A percentile compares a stretch with the other conserved stretches of the same genome.
Conservation (phyloP, 805 yeast species). For the Teunomyces kruisii region DNA sequence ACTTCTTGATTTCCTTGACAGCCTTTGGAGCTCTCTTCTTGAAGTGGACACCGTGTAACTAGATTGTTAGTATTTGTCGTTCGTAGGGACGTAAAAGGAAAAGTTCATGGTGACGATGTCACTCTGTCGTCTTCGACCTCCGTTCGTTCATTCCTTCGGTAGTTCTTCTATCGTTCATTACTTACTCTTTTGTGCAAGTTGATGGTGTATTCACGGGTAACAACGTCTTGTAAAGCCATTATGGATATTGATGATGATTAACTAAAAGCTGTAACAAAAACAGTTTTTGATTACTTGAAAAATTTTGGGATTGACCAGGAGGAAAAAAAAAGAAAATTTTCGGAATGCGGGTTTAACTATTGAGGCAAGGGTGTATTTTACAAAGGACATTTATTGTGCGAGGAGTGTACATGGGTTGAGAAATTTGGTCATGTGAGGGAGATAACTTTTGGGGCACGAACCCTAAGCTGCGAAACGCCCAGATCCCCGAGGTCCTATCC, state of each 20-base stretch:
- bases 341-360: constrained; percentile 2
- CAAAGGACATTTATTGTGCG: background rate
- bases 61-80: constrained; percentile 43
- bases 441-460: background rate
- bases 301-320: constrained; percentile 5
- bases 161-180: constrained; percentile 18
- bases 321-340: constrained; percentile 3
- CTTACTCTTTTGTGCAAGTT: constrained; percentile 99
- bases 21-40: constrained; percentile 99
- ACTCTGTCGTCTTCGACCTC: background rate
- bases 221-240: constrained; percentile 96
- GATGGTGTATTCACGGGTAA: constrained; percentile 99
- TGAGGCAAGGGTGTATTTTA: background rate
- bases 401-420: background rate
- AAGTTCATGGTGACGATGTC: constrained; percentile 3
- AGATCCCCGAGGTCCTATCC: too few relatives aligned
- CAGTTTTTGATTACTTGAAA: constrained; percentile 2
- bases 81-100: background rate
- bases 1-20: constrained; percentile 98
- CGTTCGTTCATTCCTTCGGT: background rate
- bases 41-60: constrained; percentile 98
- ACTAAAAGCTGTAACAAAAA: constrained; percentile 7
- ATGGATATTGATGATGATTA: constrained; percentile 30
- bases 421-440: background rate
- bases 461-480: constrained; percentile 4